Base-by-base conservation (phyloP, 441 rosid genomes). In the Populus hybrid region DNA sequence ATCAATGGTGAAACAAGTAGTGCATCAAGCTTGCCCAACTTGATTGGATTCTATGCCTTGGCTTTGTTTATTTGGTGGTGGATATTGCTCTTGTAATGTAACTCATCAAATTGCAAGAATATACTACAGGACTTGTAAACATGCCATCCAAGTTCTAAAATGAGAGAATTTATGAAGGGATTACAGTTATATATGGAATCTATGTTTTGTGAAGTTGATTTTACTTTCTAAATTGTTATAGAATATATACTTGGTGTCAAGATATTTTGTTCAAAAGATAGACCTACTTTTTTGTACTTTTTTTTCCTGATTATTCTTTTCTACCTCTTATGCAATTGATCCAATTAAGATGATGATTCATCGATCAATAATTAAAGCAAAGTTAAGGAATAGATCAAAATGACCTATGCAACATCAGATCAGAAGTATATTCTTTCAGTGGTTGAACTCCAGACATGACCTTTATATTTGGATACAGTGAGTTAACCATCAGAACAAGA, bases 1-100 rank as follows among this genome's bases (percentile, higher is more conserved):
- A 34, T 74, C 9, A 18, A 38, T 9, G 76, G 28, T 23, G 76
- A 36, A 64, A 74, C 69, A 24, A 74, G 76, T 19, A 26, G 32
- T 7, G 76, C 30, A 63, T 19, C 36, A 34, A 74, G 21, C 21
- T 5, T 36, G 34, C 16, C 50, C 14, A 34, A 24, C 70, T 64
- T 36, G 11, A 4, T 57, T 53, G 75, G 61, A 40, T 71, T 40
- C 68, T 73, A 18, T 18, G n/a, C 21, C 61, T 18, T 53, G 61
- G 61, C 61, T 18, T 16, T 18, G 61, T 53, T 53, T 7, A 53
- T 16, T 18, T 18, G 61, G 61, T 53, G 61, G 61, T 18, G 61
- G n/a, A 1, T 53, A 53, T 6, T 53, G 61, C n/a, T 53, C 61
- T 6, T 53, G 61, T 53, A 1, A 53, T 53, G 61, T 53, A 53